Evolutionary conservation across 805 yeast genomes (phyloP), one percentile per base, ranked within the genome.

Genomic region (Maudiozyma pseudohumilis): DNA sequence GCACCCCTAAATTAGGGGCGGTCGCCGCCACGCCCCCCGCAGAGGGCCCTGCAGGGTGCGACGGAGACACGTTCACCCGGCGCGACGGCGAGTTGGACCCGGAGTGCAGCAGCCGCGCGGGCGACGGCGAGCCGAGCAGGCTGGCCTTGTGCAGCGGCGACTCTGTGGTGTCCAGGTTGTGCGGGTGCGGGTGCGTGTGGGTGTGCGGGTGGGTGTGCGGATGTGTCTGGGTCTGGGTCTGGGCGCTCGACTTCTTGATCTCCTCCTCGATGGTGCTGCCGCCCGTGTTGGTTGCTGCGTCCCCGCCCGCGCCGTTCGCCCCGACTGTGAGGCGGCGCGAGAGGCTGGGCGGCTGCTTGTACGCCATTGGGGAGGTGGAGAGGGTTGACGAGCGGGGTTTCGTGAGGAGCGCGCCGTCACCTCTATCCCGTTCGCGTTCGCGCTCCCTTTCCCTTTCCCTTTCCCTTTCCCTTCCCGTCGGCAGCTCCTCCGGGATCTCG

Each of bases 401-500:
- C 66, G 64, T 9, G 7, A 25, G 36, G 18, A 32, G 18, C 18
- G 32, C 15, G 16, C 21, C 22, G 9, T 19, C 9, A 31, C 36
- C 40, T n/a, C n/a, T 32, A 6, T 16, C n/a, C n/a, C n/a, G n/a
- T n/a, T n/a, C n/a, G n/a, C n/a, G 18, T 64, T 38, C 65, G 48
- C 34, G 1, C n/a, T n/a, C n/a, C n/a, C n/a, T n/a, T n/a, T n/a
- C n/a, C n/a, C n/a, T n/a, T n/a, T n/a, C n/a, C n/a, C n/a, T n/a
- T n/a, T n/a, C n/a, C n/a, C n/a, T n/a, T n/a, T n/a, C n/a, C n/a
- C n/a, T 32, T 15, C 50, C 52, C 1, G 47, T 46, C 9, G 64
- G 64, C 24, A 60, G 39, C 32, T 60, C 64, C 42, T 59, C 63
- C 2, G 89, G 89, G 29, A 81, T 82, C 53, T 80, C 88, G 42